phyloP scores from a whole-genome alignment of 2,329 filamentous ascomycete species.

The Neofusicoccum cordaticola region DNA sequence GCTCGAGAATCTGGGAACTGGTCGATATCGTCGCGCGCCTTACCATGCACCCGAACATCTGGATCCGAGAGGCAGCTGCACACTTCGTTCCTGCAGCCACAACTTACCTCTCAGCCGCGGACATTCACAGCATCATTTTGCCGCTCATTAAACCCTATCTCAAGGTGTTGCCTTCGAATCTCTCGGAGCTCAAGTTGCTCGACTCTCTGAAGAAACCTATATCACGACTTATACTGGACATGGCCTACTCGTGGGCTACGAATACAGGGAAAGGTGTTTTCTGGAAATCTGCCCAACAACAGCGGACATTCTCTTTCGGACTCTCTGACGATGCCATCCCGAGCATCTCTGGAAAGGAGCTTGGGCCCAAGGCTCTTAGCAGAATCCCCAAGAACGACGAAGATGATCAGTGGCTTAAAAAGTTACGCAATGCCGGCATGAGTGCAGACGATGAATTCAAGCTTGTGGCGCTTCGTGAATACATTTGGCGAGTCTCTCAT shows the following conservation, averaged over 20 bases:
- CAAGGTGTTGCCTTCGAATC: constrained; percentile 66
- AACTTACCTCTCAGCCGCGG: constrained; percentile 72
- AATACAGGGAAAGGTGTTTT: constrained; percentile 80
- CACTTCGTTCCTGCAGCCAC: constrained; percentile 78
- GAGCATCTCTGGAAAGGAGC: constrained; percentile 56
- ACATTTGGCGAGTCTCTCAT: constrained; percentile 81
- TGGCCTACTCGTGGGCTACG: constrained; percentile 79
- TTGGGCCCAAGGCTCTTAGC: constrained; percentile 57
- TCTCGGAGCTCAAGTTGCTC: constrained; percentile 71
- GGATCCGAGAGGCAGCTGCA: constrained; percentile 87
- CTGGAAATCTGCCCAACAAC: constrained; percentile 74
- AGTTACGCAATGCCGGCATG: constrained; percentile 81
- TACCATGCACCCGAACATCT: constrained; percentile 88
- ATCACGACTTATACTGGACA: constrained; percentile 75
- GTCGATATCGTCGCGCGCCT: constrained; percentile 81
- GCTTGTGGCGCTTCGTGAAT: constrained; percentile 79
- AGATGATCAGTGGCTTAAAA: constrained; percentile 88
- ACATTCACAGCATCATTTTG: constrained; percentile 77
- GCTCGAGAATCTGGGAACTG: constrained; percentile 81
- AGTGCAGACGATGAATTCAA: constrained; percentile 83
- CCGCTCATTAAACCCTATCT: constrained; percentile 80
- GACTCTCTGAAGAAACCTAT: constrained; percentile 82
- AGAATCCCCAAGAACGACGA: constrained; percentile 78
- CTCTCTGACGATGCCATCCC: constrained; percentile 55
- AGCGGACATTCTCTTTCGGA: constrained; percentile 67